Conservation (phyloP, 2,329 filamentous ascomycete genomes). For the Neurospora crassa region DNA sequence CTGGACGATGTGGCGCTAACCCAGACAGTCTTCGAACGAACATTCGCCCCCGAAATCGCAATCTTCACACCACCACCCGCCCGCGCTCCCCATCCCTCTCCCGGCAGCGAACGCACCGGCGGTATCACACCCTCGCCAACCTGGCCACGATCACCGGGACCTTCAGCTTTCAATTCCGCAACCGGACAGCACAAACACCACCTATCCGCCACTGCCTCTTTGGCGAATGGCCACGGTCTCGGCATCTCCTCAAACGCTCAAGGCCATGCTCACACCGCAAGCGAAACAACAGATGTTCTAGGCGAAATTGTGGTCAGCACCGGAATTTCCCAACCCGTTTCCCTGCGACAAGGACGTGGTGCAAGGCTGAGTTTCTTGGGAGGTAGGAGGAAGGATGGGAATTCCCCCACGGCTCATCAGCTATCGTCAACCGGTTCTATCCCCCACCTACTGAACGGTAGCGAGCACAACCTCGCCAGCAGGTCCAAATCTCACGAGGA, state of each 20-base stretch:
- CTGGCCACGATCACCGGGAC: conserved; percentile 38
- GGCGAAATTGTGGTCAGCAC: conserved; percentile 22
- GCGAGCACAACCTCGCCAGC: conserved; percentile 11
- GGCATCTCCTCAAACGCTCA: conserved; percentile 1
- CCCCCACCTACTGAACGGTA: conserved; percentile 17
- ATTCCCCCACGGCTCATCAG: neutral
- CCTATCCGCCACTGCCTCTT: neutral
- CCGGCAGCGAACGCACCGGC: neutral
- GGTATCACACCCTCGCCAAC: conserved; percentile 32
- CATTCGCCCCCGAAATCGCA: conserved; percentile 56
- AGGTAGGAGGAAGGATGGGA: conserved; percentile 37
- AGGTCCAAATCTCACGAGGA: conserved; percentile 5
- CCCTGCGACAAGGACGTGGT: conserved; percentile 38
- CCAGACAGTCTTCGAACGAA: conserved; percentile 48
- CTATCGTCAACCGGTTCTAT: neutral
- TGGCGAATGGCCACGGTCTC: conserved; percentile 8
- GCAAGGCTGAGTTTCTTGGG: conserved; percentile 49
- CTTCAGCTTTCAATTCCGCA: conserved; percentile 25
- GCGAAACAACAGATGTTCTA: conserved; percentile 13
- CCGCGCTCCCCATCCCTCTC: conserved; percentile 26
- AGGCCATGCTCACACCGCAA: conserved; percentile 4
- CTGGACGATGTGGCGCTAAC: conserved; percentile 5
- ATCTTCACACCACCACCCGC: conserved; percentile 45
- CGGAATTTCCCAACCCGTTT: conserved; percentile 42
- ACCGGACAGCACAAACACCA: conserved; percentile 6